Evolutionary conservation across 768 basidiomycete genomes (phyloP).

Genomic region (Rhizopogon vinicolor): DNA sequence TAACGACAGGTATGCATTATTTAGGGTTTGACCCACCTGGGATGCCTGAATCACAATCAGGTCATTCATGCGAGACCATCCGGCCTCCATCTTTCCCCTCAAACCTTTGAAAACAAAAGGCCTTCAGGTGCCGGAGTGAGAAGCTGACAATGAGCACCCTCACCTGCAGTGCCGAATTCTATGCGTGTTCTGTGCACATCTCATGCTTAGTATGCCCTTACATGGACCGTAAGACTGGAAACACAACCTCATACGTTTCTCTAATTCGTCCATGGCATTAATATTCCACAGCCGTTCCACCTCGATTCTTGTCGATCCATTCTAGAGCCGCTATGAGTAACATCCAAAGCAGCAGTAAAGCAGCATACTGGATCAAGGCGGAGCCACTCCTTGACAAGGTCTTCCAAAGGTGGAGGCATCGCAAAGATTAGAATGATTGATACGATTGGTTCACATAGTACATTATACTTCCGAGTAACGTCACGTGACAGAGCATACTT

Average conservation of each 20-base stretch:
- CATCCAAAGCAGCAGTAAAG: neutral
- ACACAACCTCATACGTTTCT: constrained; percentile 37
- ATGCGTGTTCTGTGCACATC: constrained; percentile 52
- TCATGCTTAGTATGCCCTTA: neutral
- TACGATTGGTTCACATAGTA: too few relatives aligned
- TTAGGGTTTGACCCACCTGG: constrained; percentile 43
- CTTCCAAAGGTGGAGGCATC: constrained; percentile 27
- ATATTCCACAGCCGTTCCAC: constrained; percentile 29
- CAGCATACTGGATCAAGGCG: constrained; percentile 39
- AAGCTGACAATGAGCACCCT: constrained; percentile 3
- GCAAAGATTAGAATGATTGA: neutral
- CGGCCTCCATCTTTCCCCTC: constrained; percentile 81
- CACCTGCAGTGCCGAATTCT: constrained; percentile 86
- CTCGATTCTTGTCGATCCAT: constrained; percentile 33
- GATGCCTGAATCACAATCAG: constrained; percentile 78
- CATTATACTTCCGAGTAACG: too few relatives aligned
- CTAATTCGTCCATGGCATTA: constrained; percentile 28
- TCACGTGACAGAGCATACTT: too few relatives aligned
- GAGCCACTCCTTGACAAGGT: constrained; percentile 49
- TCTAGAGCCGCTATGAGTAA: constrained; percentile 19
- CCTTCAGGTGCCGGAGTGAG: neutral
- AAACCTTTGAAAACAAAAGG: constrained; percentile 42
- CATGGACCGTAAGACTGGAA: neutral
- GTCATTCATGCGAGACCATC: constrained; percentile 91
- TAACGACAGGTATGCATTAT: neutral